Base-by-base conservation (phyloP, 306 rosid species). In the Dalbergia cochinchinensis region DNA sequence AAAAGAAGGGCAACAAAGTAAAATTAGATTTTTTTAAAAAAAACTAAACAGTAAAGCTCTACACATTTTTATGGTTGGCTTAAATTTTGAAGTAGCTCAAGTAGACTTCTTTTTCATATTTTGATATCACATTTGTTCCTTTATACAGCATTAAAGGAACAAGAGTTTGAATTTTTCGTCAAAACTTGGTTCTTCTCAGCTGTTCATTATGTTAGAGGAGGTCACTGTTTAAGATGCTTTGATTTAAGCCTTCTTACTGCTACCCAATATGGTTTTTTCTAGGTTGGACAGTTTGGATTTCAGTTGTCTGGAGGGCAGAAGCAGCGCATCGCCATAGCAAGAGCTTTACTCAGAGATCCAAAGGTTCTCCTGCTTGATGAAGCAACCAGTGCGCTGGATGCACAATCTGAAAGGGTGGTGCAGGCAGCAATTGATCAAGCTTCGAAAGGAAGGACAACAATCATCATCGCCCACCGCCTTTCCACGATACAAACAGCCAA, bases 261-360 rank as follows among this genome's bases (percentile, higher is more conserved):
- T 47, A 78, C 70, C 79, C 65, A 15, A 26, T 18, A 57, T 82
- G 82, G 34, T 50, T 76, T 83, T 26, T 74, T 18, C 69, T 65
- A 92, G 94, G 98, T 91, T 69, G 97, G 97, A 7, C 97, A 92
- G 83, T 91, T 92, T 73, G 94, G 98, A 48, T 83, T 89, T 59
- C 94, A 88, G 53, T 71, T 94, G 83, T 94, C 97, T 44, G 97
- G 98, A 3, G 98, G 98, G 65, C 97, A 94, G 87, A 92, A 92
- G 90, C 97, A 94, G 76, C 86, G 97, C 20, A 91, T 94, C 35
- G 95, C 94, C 33, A 92, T 91, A 69, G 98, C 97, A 3, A 85
- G 97, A 87, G 97, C 98, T 65, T 88, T 92, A 18, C 87, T 92
- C 4, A 84, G 92, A 83, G 94, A 92, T 71, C 98, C 97, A 37